Conservation (phyloP, 208 protist species). For the Crithidia thermophila region DNA sequence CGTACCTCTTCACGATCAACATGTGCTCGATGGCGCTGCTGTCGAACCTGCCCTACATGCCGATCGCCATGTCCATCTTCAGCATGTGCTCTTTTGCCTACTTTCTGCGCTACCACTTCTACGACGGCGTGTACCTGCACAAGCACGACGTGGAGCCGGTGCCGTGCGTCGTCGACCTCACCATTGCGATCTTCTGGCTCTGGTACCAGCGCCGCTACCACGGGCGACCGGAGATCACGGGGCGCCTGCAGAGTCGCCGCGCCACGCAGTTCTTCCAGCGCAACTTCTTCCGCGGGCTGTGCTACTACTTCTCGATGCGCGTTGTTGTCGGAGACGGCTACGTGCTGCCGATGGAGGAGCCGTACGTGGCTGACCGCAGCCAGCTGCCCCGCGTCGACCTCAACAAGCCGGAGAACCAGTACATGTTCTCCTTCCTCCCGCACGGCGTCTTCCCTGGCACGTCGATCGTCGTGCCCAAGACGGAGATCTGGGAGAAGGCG, state of each 20-base stretch:
- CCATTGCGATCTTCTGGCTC: conserved; percentile 59
- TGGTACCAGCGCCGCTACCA: conserved; percentile 67
- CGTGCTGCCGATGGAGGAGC: conserved; percentile 29
- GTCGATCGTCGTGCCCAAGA: conserved; percentile 55
- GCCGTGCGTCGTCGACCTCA: conserved; percentile 47
- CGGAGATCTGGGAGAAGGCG: conserved; percentile 59
- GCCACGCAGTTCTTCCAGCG: conserved; percentile 46
- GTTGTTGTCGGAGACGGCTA: conserved; percentile 36
- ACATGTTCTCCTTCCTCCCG: conserved; percentile 83
- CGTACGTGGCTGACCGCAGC: conserved; percentile 12
- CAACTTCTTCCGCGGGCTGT: conserved; percentile 61
- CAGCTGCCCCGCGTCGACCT: conserved; percentile 38
- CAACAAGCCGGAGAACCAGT: conserved; percentile 59
- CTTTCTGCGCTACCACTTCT: conserved; percentile 68
- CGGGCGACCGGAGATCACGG: conserved; percentile 61
- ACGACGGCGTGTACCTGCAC: conserved; percentile 45
- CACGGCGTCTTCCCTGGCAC: conserved; percentile 89
- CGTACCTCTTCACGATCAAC: conserved; percentile 53
- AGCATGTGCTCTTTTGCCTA: conserved; percentile 51
- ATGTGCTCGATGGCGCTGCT: conserved; percentile 72
- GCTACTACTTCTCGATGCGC: conserved; percentile 62
- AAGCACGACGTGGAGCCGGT: conserved; percentile 37
- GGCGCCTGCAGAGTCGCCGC: conserved; percentile 39
- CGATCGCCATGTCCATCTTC: conserved; percentile 46
- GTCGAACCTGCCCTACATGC: conserved; percentile 69